phyloP scores from a whole-genome alignment of 1,284 basidiomycete genomes.

The Nidula niveotomentosa region DNA sequence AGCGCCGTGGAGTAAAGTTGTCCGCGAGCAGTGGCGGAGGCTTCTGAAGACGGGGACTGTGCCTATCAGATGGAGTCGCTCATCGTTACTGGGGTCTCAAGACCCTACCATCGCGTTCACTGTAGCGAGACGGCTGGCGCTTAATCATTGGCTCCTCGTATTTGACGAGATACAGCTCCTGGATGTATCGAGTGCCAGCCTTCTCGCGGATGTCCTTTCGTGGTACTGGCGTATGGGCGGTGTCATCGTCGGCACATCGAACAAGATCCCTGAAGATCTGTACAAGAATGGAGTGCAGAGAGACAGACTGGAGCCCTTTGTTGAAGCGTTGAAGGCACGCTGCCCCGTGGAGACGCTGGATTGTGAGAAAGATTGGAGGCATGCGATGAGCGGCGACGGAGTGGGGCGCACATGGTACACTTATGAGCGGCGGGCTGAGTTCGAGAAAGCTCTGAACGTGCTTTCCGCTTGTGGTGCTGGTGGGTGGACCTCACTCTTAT shows the following conservation, averaged over 20 bases:
- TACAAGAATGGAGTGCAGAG: constrained; percentile 72
- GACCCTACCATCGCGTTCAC: constrained; percentile 36
- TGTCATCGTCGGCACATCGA: constrained; percentile 55
- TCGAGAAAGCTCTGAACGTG: constrained; percentile 4
- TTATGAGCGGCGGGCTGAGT: constrained; percentile 7
- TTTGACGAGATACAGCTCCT: constrained; percentile 76
- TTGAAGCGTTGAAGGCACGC: constrained; percentile 59
- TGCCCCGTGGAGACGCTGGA: constrained; percentile 62
- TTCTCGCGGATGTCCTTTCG: constrained; percentile 69
- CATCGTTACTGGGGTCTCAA: not conserved
- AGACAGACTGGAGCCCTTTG: constrained; percentile 62
- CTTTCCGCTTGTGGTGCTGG: not conserved
- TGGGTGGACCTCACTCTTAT: not conserved
- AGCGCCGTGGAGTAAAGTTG: constrained; percentile 31
- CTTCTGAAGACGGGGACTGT: constrained; percentile 30
- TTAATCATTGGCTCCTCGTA: constrained; percentile 55
- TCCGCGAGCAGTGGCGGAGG: constrained; percentile 30
- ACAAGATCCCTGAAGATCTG: constrained; percentile 67
- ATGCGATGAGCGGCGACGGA: constrained; percentile 9
- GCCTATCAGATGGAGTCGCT: constrained; percentile 34
- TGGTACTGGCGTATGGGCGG: constrained; percentile 81
- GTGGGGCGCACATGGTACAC: constrained; percentile 33
- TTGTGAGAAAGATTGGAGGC: constrained; percentile 28
- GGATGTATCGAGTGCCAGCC: constrained; percentile 66
- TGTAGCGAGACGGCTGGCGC: constrained; percentile 49